phyloP scores from a whole-genome alignment of 768 basidiomycete species.

The Lenzites betulinus region DNA sequence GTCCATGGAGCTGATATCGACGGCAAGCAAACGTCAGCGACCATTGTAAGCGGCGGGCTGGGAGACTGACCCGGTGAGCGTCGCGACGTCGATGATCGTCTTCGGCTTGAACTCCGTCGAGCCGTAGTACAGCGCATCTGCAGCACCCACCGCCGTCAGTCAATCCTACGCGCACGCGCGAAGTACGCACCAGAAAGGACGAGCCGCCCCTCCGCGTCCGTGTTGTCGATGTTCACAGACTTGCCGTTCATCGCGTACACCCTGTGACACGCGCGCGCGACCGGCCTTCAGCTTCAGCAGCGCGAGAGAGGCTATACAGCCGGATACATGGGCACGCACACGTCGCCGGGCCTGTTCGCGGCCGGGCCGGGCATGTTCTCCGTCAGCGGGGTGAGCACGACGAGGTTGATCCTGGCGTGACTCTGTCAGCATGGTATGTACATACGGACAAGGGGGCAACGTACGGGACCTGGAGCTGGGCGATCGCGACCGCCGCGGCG shows the following conservation, averaged over 20 bases:
- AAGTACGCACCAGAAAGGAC: constrained; percentile 63
- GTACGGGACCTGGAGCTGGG: constrained; percentile 79
- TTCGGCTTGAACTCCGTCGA: constrained; percentile 77
- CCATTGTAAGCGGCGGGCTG: background rate
- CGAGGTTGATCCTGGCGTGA: constrained; percentile 73
- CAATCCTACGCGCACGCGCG: background rate
- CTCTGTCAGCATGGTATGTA: background rate
- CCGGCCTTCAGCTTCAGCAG: no score
- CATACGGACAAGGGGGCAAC: background rate
- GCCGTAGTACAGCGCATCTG: constrained; percentile 84
- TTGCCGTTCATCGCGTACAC: constrained; percentile 89
- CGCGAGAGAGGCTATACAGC: no score
- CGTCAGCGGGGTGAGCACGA: constrained; percentile 70
- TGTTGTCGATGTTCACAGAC: constrained; percentile 84
- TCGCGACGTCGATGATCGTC: constrained; percentile 85
- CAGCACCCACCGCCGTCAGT: background rate
- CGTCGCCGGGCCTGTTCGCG: constrained; percentile 77
- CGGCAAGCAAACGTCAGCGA: background rate
- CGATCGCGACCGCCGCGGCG: constrained; percentile 73
- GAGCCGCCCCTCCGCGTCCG: constrained; percentile 81
- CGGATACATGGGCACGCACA: constrained; percentile 47
- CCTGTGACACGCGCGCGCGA: no score
- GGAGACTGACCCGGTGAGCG: constrained; percentile 67
- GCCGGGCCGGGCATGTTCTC: constrained; percentile 84
- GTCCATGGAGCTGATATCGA: constrained; percentile 64